These are phyloP conservation scores for Atkinsonella hypoxylon DNA, from an alignment of 2,329 filamentous ascomycete species.

Conservation along the genomic window DNA sequence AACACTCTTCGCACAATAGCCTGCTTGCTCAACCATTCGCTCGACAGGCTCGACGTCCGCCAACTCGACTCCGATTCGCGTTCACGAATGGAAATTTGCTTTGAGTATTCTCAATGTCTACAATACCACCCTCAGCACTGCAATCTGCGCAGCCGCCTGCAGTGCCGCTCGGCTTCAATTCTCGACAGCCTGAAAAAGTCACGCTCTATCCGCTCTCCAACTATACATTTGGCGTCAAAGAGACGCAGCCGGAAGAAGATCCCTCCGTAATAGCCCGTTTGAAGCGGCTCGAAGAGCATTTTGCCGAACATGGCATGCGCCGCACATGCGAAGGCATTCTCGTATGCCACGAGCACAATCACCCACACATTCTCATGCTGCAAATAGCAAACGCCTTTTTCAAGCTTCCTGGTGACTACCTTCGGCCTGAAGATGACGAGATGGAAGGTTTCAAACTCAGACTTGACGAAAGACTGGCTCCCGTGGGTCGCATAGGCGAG, in stretches of 20 bases:
- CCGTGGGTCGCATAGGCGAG: constrained; percentile 76
- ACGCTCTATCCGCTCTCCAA: constrained; percentile 91
- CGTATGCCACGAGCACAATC: constrained; percentile 97
- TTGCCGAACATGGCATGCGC: constrained; percentile 83
- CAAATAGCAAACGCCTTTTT: constrained; percentile 99
- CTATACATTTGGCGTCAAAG: constrained; percentile 98
- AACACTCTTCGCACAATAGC: neutral
- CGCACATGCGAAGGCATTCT: constrained; percentile 94
- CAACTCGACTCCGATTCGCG: neutral
- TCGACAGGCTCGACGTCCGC: neutral
- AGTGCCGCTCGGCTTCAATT: constrained; percentile 73
- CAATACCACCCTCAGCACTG: constrained; percentile 62
- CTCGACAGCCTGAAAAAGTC: constrained; percentile 80
- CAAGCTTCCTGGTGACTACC: constrained; percentile 94
- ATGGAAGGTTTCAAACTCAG: constrained; percentile 87
- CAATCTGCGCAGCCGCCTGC: constrained; percentile 71
- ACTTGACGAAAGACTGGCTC: constrained; percentile 85
- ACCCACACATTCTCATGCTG: constrained; percentile 96
- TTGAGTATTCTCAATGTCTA: constrained; percentile 52
- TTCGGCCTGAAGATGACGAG: constrained; percentile 81
- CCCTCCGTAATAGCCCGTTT: constrained; percentile 87
- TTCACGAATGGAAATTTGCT: neutral
- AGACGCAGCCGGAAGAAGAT: constrained; percentile 95
- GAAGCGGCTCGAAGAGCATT: constrained; percentile 93
- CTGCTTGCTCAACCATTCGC: neutral